These are phyloP conservation scores for Hymenoscyphus repandus DNA, from an alignment of 2,329 filamentous ascomycete genomes.

Conservation along the genomic window DNA sequence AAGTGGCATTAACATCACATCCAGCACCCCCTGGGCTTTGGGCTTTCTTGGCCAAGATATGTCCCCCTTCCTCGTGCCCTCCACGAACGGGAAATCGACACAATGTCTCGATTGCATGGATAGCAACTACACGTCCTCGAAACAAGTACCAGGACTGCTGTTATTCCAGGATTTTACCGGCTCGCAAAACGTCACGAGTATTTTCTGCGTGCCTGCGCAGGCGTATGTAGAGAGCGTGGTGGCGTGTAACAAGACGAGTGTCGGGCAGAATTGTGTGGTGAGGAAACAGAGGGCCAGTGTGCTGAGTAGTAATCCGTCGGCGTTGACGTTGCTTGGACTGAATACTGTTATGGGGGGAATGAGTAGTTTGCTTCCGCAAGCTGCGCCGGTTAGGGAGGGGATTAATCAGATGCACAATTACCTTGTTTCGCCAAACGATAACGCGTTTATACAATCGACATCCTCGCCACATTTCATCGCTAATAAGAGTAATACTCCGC, in stretches of 20 bases:
- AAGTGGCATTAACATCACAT: constrained; percentile 13
- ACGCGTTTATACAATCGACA: constrained; percentile 16
- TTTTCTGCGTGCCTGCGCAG: constrained; percentile 21
- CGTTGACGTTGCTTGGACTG: constrained; percentile 16
- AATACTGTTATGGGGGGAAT: constrained; percentile 9
- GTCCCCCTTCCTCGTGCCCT: constrained; percentile 6
- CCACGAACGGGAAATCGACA: constrained; percentile 5
- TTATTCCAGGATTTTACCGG: constrained; percentile 24
- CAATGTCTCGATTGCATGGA: constrained; percentile 16
- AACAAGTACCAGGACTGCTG: constrained; percentile 13
- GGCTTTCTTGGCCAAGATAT: constrained; percentile 20
- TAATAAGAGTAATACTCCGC: not conserved
- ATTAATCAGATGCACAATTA: constrained; percentile 22
- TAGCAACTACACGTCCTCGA: constrained; percentile 4
- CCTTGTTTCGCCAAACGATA: constrained; percentile 13
- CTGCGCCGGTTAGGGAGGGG: constrained; percentile 8
- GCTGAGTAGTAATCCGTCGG: constrained; percentile 7
- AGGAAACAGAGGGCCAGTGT: constrained; percentile 17
- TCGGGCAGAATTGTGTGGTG: constrained; percentile 10
- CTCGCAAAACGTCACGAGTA: constrained; percentile 17
- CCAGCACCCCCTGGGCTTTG: constrained; percentile 15
- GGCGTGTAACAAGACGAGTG: constrained; percentile 9
- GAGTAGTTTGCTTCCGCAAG: constrained; percentile 10
- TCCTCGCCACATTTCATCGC: constrained; percentile 2
- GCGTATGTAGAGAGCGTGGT: constrained; percentile 20